Evolutionary conservation across 2,329 filamentous ascomycete species (phyloP), one percentile per base, ranked within the genome.

Genomic region (Xylariaceae sp.): DNA sequence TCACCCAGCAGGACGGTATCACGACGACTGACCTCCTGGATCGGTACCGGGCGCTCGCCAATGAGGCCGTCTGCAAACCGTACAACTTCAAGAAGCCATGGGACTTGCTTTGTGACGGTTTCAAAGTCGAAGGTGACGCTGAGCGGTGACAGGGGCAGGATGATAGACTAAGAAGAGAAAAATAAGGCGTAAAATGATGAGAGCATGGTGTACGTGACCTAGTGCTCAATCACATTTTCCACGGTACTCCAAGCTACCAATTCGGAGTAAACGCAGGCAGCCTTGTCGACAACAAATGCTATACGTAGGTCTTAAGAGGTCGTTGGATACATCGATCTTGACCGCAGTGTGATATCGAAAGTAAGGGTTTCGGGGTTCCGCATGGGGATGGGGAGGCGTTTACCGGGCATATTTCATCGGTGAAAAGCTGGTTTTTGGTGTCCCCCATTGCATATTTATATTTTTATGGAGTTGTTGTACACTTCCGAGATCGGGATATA

Each of bases 21-120:
- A 74, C 76, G n/a, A 70, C 73, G 48, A 84, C 82, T 0, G 82
- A 86, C 62, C 70, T 85, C 16, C 69, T 86, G 7, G 74, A 78
- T 40, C 73, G 83, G 29, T 85, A 84, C 64, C 74, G 76, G 14
- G 73, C 75, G 1, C 84, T 80, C 68, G 83, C 82, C 0, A 71
- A 75, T 40, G 80, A 85, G 61, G 76, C 74, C 20, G 75, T 83
- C 16, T 86, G 82, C 44, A 44, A 50, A 29, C 55, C 62, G 1
- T 47, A 56, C 7, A 61, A 60, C 29, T 44, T 55, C 21, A 65
- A 62, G 48, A 57, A 56, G 47, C 63, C 63, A 5, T 62, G 54
- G 48, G 61, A 65, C 44, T 50, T 50, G 40, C 47, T 57, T 44
- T 65, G 61, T 42, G 43, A 58, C 1, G 48, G 46, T 2, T 65